These are phyloP conservation scores for Backusella mclennaniae DNA, from an alignment of 192 early-diverging fungal species.

Conservation along the genomic window DNA sequence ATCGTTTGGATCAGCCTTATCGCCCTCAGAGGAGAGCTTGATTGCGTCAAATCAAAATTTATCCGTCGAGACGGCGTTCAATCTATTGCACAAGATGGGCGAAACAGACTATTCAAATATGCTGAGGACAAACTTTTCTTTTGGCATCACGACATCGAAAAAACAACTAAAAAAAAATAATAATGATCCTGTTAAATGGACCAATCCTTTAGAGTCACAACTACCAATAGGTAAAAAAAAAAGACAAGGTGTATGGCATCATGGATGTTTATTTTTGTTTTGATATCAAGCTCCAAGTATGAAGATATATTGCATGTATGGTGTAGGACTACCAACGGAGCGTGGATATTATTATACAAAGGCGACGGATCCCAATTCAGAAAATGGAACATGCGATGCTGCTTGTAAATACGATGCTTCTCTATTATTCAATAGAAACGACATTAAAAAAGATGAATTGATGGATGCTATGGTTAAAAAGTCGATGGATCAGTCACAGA, in stretches of 20 bases:
- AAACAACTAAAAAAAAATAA: conserved; percentile 56
- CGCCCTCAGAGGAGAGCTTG: not conserved
- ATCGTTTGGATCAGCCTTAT: not conserved
- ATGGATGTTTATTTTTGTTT: conserved; percentile 37
- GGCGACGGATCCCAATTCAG: conserved; percentile 34
- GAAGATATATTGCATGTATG: conserved; percentile 85
- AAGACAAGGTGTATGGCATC: not conserved
- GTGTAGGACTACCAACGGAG: conserved; percentile 76
- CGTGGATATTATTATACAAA: conserved; percentile 75
- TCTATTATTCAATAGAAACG: conserved; percentile 4
- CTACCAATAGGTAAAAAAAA: conserved; percentile 26
- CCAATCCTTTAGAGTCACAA: conserved; percentile 74
- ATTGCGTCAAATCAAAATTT: not conserved
- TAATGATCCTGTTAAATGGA: conserved; percentile 67
- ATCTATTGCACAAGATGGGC: not conserved
- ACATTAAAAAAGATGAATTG: conserved; percentile 5
- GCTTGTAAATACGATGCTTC: not conserved
- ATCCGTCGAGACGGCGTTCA: not conserved
- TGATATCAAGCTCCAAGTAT: conserved; percentile 54
- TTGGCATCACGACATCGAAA: conserved; percentile 58
- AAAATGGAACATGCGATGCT: conserved; percentile 5
- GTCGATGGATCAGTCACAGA: conserved; percentile 18
- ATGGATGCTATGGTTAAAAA: conserved; percentile 13
- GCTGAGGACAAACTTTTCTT: conserved; percentile 61
- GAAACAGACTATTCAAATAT: conserved; percentile 40